Base-by-base conservation (phyloP, 2,329 filamentous ascomycete species). In the Furcasterigmium furcatum region DNA sequence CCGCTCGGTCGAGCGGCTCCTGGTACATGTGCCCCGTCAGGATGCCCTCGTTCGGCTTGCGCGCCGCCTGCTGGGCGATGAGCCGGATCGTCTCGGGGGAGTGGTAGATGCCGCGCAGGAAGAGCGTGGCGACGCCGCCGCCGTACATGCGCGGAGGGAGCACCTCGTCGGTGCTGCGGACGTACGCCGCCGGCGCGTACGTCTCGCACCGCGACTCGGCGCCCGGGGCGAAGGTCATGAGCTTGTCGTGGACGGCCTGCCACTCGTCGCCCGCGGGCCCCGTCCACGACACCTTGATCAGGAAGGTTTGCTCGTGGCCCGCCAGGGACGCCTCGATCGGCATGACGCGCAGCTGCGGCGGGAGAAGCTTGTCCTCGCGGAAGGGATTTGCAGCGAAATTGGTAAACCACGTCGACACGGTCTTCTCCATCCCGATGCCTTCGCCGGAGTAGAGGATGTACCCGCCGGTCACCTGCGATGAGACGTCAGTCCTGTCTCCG, bases 241-340 rank as follows among this genome's bases (percentile, higher is more conserved):
- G 46, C 35, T 55, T 62, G 3, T 56, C 49, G 4, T 60, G 48
- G 57, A 57, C 63, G 6, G 34, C 44, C 20, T 56, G 51, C 7
- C 60, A 63, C 9, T 58, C 54, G 4, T 60, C 57, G 4, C 60
- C 51, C n/a, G 64, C 55, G 6, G 59, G 52, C 2, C 57, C 60
- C 14, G 58, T 53, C 66, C 66, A 70, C 3, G 59, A 57, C 24
- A 62, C 63, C 1, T 53, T 34, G 7, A 58, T 19, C 0, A 49
- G 48, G 2, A 69, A 47, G 1, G 53, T 24, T 42, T 56, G 59
- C 0, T 64, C 64, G 2, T 58, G 30, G 9, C 48, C 47, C 0
- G 65, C 63, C 3, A 60, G 49, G 27, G 65, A 61, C 10, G 64
- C 46, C 0, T 62, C 51, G 12, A 60, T 48, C 18, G 61, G 58